These are phyloP conservation scores for Yarrowia sp. DNA, from an alignment of 805 yeast species.

Conservation along the genomic window DNA sequence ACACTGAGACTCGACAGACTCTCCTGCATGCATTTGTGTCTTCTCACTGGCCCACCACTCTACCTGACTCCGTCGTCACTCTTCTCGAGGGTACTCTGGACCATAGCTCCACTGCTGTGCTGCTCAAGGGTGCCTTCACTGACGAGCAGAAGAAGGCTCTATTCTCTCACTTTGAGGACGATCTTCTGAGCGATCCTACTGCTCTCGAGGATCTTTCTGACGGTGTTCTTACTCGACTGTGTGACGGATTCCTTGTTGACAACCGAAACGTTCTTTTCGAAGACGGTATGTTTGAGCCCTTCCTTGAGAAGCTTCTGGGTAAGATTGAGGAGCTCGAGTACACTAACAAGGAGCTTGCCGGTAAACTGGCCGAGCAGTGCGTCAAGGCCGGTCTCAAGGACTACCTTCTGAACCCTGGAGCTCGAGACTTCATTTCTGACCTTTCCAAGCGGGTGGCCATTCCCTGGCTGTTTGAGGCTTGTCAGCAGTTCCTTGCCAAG, in stretches of 20 bases:
- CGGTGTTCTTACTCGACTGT: constrained; percentile 24
- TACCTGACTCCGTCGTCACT: constrained; percentile 28
- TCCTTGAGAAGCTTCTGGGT: constrained; percentile 8
- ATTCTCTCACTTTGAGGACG: constrained; percentile 22
- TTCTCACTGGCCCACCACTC: constrained; percentile 28
- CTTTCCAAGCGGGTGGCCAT: constrained; percentile 15
- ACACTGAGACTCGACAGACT: constrained; percentile 19
- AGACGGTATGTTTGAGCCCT: constrained; percentile 34
- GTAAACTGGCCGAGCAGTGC: constrained; percentile 10
- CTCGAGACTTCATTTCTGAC: constrained; percentile 23
- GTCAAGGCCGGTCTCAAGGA: constrained; percentile 30
- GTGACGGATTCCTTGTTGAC: constrained; percentile 29
- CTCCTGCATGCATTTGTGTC: constrained; percentile 34
- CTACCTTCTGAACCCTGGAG: constrained; percentile 15
- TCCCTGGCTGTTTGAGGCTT: constrained; percentile 26
- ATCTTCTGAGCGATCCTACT: constrained; percentile 17
- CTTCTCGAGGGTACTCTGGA: constrained; percentile 18
- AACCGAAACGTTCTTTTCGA: constrained; percentile 21
- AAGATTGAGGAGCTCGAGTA: constrained; percentile 24
- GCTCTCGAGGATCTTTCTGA: constrained; percentile 24
- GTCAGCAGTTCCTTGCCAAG: constrained; percentile 9
- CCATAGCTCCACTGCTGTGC: constrained; percentile 5
- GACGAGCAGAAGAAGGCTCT: constrained; percentile 24
- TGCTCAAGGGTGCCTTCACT: constrained; percentile 22
- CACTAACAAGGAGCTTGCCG: constrained; percentile 24